These are phyloP conservation scores for Sphagnum fallax DNA, from an alignment of 228 moss, liverwort and hornwort species.

Conservation along the genomic window DNA sequence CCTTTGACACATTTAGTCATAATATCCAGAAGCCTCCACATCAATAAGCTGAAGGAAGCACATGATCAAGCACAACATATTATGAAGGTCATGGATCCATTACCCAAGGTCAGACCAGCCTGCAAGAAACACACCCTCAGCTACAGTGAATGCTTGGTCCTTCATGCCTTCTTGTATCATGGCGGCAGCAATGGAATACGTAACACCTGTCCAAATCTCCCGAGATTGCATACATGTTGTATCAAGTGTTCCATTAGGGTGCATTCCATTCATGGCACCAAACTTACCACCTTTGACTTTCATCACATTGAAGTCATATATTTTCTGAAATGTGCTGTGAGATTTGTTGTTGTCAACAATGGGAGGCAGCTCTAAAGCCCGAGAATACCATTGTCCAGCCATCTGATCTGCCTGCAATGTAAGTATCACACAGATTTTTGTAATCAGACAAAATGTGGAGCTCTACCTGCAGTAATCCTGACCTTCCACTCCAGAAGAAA, in stretches of 20 bases:
- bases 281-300: slow-evolving; percentile 78
- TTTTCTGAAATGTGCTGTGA: slow-evolving; percentile 80
- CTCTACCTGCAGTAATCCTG: background rate
- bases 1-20: no score
- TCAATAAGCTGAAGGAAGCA: background rate
- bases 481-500: background rate
- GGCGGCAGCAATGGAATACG: slow-evolving; percentile 80
- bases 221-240: slow-evolving; percentile 97
- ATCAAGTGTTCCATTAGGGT: slow-evolving; percentile 80
- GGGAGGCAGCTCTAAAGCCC: slow-evolving; percentile 94
- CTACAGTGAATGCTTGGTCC: slow-evolving; percentile 86
- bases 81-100: background rate
- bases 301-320: slow-evolving; percentile 94
- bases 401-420: slow-evolving; percentile 72
- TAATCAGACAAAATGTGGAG: background rate
- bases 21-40: no score
- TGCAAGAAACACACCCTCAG: slow-evolving; percentile 82
- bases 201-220: slow-evolving; percentile 97
- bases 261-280: slow-evolving; percentile 98
- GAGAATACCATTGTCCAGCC: slow-evolving; percentile 97
- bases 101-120: slow-evolving; percentile 98
- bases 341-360: slow-evolving; percentile 89
- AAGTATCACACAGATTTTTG: background rate
- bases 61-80: background rate
- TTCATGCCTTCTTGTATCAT: slow-evolving; percentile 99